Conservation (phyloP, 768 basidiomycete genomes). For the Coprinellus aureogranulatus region DNA sequence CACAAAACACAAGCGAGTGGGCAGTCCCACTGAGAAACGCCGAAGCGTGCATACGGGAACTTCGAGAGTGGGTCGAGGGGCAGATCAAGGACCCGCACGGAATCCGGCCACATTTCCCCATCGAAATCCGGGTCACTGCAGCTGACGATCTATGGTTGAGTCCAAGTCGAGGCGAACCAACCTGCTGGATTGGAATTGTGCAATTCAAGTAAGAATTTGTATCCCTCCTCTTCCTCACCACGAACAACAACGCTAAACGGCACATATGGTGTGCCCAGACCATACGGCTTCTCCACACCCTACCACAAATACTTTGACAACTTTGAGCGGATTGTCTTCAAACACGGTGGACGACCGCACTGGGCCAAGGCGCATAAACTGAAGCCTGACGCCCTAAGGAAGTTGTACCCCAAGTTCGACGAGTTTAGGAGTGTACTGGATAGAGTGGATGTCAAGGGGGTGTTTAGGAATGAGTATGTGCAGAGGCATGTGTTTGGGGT, state of each 20-base stretch:
- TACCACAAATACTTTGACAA: conserved; percentile 74
- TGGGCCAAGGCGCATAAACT: conserved; percentile 93
- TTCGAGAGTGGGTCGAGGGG: conserved; percentile 66
- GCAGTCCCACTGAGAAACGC: conserved; percentile 77
- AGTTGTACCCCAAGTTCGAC: conserved; percentile 78
- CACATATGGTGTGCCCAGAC: too few species aligned
- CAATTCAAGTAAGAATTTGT: conserved; percentile 80
- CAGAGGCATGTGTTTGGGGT: conserved; percentile 81
- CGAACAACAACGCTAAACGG: too few species aligned
- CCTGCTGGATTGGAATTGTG: conserved; percentile 96
- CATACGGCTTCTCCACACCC: conserved; percentile 79
- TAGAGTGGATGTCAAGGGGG: conserved; percentile 67
- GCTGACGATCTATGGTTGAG: conserved; percentile 93
- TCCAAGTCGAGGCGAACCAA: conserved; percentile 74
- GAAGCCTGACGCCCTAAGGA: conserved; percentile 57
- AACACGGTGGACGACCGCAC: conserved; percentile 82
- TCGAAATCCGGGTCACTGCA: conserved; percentile 88
- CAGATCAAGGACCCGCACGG: conserved; percentile 71
- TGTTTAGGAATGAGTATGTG: conserved; percentile 88
- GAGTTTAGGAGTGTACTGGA: conserved; percentile 69
- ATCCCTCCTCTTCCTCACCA: too few species aligned
- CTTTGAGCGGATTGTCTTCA: conserved; percentile 70
- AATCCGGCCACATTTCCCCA: conserved; percentile 83
- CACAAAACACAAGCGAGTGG: conserved; percentile 95
- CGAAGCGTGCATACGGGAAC: conserved; percentile 62